Evolutionary conservation across 768 basidiomycete genomes (phyloP).

Genomic region (Pleurotus citrinopileatus): DNA sequence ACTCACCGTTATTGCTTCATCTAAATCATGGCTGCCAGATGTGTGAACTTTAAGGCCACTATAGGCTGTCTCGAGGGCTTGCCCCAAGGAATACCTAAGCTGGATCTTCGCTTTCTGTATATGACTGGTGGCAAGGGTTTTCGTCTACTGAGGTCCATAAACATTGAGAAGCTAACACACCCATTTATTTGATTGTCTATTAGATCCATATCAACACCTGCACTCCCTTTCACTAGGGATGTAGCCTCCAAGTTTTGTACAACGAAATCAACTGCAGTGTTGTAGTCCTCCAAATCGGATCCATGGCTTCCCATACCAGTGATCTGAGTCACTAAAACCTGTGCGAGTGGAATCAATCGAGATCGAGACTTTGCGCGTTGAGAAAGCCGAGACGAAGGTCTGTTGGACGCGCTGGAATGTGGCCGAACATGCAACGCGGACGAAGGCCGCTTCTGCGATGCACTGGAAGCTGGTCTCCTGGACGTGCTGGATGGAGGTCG

Average conservation of each 20-base stretch:
- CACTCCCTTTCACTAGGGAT: conserved; percentile 50
- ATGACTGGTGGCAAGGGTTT: conserved; percentile 34
- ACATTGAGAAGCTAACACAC: conserved; percentile 33
- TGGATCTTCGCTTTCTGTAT: conserved; percentile 70
- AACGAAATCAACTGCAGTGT: conserved; percentile 51
- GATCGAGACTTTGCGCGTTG: conserved; percentile 31
- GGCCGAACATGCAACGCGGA: conserved; percentile 35
- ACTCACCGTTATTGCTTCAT: conserved; percentile 61
- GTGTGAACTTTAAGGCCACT: conserved; percentile 47
- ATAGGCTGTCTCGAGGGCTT: conserved; percentile 57
- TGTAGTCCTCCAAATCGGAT: conserved; percentile 35
- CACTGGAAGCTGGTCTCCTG: conserved; percentile 41
- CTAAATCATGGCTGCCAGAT: conserved; percentile 53
- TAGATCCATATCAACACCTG: conserved; percentile 50
- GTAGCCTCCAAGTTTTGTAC: conserved; percentile 58
- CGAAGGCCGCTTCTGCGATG: conserved; percentile 29
- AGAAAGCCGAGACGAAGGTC: conserved; percentile 50
- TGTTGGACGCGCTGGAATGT: conserved; percentile 38
- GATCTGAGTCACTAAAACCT: conserved; percentile 51
- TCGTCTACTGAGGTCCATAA: conserved; percentile 9
- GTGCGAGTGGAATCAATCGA: conserved; percentile 51
- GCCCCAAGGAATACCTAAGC: conserved; percentile 56
- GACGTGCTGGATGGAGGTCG: conserved; percentile 48
- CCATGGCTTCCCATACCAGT: conserved; percentile 50
- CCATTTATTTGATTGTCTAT: conserved; percentile 58